Base-by-base conservation (phyloP, 768 basidiomycete species). In the Psilocybe sp. region DNA sequence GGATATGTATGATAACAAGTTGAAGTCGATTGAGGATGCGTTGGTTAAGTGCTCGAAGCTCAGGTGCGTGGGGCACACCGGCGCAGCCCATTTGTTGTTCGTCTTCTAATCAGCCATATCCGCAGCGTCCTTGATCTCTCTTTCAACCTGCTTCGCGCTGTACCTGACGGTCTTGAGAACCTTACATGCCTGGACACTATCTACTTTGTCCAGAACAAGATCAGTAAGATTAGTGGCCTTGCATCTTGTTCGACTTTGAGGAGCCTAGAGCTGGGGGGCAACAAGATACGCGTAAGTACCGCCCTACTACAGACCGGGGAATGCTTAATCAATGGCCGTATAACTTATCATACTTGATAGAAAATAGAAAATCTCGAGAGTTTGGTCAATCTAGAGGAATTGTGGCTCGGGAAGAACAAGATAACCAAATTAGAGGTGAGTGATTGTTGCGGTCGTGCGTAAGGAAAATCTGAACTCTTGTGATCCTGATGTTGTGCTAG, bases 371-470 rank as follows among this genome's bases (percentile, higher is more conserved):
- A 87, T 36, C 68, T 98, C 3, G 90, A 91, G 10, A 74, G 80
- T 1, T 71, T 97, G 35, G 80, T 85, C 1, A 89, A 87, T 56
- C 72, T 99, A 9, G 91, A 94, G 57, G 94, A 98, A 60, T 73
- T 99, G 2, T 98, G 96, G 93, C 70, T 98, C 2, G 97, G 97
- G 7, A 99, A 99, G 78, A 99, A 99, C 66, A 99, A 98, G 72
- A 92, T 99, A 50, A 65, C 84, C 5, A 85, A 82, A 64, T 78
- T 99, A 4, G 89, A 95, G 78, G 92, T 91, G 55, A 37, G 61
- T n/a, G 13, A 36, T 39, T 13, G 42, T 23, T 18, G 16, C 8
- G 13, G 43, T 31, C 3, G 13, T n/a, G 13, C 48, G 44, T 6
- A 35, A 35, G 12, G 44, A 14, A 34, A 47, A 19, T 46, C 31